phyloP scores from a whole-genome alignment of 2,329 filamentous ascomycete species.

The Hypoxylon sp. region DNA sequence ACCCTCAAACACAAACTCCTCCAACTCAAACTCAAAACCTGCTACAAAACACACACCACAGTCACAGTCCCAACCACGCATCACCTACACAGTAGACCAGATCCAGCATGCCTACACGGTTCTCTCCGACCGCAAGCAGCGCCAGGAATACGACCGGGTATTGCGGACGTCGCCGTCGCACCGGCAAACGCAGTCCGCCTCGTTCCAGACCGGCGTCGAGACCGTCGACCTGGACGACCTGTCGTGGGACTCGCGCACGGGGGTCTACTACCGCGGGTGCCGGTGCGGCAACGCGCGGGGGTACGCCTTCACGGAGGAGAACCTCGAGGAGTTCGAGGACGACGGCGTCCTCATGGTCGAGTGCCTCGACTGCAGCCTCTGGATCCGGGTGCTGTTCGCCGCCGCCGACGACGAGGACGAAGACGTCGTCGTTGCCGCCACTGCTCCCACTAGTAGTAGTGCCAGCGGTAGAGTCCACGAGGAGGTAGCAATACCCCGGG shows the following conservation, averaged over 20 bases:
- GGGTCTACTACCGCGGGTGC: constrained; percentile 71
- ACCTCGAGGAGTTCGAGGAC: constrained; percentile 71
- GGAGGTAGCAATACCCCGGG: constrained; percentile 4
- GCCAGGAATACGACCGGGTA: constrained; percentile 68
- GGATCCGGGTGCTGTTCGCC: constrained; percentile 75
- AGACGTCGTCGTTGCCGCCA: not conserved
- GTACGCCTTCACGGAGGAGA: constrained; percentile 70
- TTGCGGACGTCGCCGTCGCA: constrained; percentile 55
- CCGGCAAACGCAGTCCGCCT: constrained; percentile 35
- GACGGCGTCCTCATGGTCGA: constrained; percentile 75
- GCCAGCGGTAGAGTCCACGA: not conserved
- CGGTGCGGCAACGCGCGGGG: constrained; percentile 75
- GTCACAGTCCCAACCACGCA: constrained; percentile 34
- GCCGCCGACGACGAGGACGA: constrained; percentile 61
- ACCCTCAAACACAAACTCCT: constrained; percentile 27
- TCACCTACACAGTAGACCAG: constrained; percentile 71
- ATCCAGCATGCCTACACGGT: constrained; percentile 72
- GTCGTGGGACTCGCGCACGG: constrained; percentile 63
- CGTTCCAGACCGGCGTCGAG: constrained; percentile 69
- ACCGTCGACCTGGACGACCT: constrained; percentile 77
- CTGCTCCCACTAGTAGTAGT: not conserved
- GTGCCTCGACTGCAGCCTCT: constrained; percentile 76
- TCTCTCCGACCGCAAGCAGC: constrained; percentile 66
- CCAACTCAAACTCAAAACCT: constrained; percentile 25
- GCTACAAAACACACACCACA: constrained; percentile 2